Conservation (phyloP, 2,329 filamentous ascomycete genomes). For the Ambrosiella xylebori region DNA sequence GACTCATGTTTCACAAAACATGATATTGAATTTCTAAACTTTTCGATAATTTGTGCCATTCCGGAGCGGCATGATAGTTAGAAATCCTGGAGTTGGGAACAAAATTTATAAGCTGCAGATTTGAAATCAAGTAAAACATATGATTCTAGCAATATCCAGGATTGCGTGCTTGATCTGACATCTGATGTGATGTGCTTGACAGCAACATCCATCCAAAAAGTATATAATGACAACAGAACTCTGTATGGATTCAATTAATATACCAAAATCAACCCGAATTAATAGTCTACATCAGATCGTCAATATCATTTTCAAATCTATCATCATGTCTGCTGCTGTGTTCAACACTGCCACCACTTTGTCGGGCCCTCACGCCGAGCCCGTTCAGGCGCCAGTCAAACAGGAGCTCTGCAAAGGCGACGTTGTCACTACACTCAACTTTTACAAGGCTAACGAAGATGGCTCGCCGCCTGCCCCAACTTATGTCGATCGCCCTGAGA, state of each 20-base stretch:
- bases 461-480: conserved; percentile 23
- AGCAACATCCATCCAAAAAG: neutral
- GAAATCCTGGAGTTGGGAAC: too few species aligned
- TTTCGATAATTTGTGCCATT: too few species aligned
- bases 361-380: conserved; percentile 1
- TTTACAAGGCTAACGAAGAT: conserved; percentile 25
- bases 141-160: neutral
- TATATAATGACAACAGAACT: neutral
- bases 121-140: neutral
- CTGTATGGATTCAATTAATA: neutral
- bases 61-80: too few species aligned
- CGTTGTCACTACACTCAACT: conserved; percentile 21
- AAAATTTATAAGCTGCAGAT: neutral
- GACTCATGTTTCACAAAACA: too few species aligned
- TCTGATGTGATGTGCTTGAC: neutral
- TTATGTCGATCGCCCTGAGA: conserved; percentile 21
- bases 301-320: neutral
- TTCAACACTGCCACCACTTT: conserved; percentile 5
- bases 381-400: neutral
- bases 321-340: conserved; percentile 15
- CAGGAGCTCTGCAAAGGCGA: neutral
- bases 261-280: neutral
- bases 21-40: too few species aligned
- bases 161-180: conserved; percentile 1
- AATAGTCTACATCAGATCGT: neutral